Evolutionary conservation across 768 basidiomycete genomes (phyloP).

Genomic region (Tylopilus subfusipes): DNA sequence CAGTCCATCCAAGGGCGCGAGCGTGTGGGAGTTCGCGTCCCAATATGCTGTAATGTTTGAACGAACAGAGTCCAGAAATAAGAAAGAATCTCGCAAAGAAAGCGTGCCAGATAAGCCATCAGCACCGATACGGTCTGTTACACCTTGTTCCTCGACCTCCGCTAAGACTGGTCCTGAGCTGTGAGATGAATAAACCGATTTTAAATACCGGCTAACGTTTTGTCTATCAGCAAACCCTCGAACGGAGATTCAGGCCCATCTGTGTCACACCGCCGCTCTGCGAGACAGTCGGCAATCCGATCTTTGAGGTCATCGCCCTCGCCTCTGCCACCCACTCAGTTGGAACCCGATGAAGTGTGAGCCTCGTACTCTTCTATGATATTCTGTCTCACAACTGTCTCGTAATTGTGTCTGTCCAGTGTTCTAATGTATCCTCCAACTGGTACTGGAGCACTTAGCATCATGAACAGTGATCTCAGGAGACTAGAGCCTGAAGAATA

Average conservation of each 20-base stretch:
- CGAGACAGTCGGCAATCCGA: slow-evolving; percentile 32
- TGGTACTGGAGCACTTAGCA: slow-evolving; percentile 69
- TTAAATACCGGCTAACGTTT: not conserved
- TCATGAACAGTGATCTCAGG: slow-evolving; percentile 73
- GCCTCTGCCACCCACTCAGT: slow-evolving; percentile 31
- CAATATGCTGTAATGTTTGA: slow-evolving; percentile 14
- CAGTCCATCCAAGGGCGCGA: slow-evolving; percentile 15
- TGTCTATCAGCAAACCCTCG: slow-evolving; percentile 8
- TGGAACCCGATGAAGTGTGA: slow-evolving; percentile 66
- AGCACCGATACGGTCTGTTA: slow-evolving; percentile 9
- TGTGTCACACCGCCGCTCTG: slow-evolving; percentile 32
- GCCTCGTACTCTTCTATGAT: slow-evolving; percentile 12
- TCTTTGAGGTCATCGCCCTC: slow-evolving; percentile 12
- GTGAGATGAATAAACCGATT: slow-evolving; percentile 13
- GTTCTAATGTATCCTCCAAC: slow-evolving; percentile 72
- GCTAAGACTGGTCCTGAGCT: slow-evolving; percentile 5
- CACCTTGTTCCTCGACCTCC: slow-evolving; percentile 20
- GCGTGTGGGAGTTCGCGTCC: slow-evolving; percentile 14
- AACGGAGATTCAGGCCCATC: slow-evolving; percentile 7
- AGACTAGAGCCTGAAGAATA: slow-evolving; percentile 79
- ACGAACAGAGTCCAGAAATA: slow-evolving; percentile 3
- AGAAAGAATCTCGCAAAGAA: not conserved
- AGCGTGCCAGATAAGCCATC: not conserved
- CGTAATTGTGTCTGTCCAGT: slow-evolving; percentile 39
- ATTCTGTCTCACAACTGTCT: slow-evolving; percentile 5